Evolutionary conservation across 2,329 filamentous ascomycete species (phyloP), one percentile per base, ranked within the genome.

Genomic region (Fusarium musae): DNA sequence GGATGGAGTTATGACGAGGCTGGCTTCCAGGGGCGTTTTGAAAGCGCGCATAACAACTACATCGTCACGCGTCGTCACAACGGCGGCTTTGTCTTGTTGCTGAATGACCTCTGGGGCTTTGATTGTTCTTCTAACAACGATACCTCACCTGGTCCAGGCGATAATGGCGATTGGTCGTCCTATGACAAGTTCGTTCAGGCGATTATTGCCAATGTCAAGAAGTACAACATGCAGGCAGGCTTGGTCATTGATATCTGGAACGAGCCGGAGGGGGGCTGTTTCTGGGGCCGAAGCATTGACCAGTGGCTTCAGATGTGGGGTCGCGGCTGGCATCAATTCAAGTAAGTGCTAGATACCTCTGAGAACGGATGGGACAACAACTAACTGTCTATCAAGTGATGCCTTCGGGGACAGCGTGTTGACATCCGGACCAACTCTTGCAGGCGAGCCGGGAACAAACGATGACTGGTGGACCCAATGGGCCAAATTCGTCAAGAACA

Each of bases 161-260:
- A 53, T 12, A 53, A 53, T 28, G 50, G 50, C 2, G 50, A 53
- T 4, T 53, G 50, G 50, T 39, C 50, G 0, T 53, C 50, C 1
- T 53, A 53, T 5, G 50, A 53, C 9, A 39, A 28, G 1, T 53
- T 53, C 6, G 50, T 53, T 5, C 50, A 39, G 15, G 50, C 50
- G 2, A 37, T 17, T 1, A 53, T 53, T 9, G 7, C 23, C 0
- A 53, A 53, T 9, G 2, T 53, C 6, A 53, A 53, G 23, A 26
- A 26, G 9, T 53, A 53, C 12, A 39, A 39, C 0, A 53, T 53
- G 50, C 50, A 39, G 50, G 2, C 39, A 21, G 50, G 50, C 0
- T 9, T 53, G 13, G 50, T 53, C 34, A 53, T 53, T 53, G 50
- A 53, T 16, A 53, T 53, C 3, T 53, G 50, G 50, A 53, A 53